Percentiles rank a stretch among this genome's conserved stretches.
Evolutionary conservation across 306 rosid genomes (phyloP).

Genomic region (Cicer arietinum): DNA sequence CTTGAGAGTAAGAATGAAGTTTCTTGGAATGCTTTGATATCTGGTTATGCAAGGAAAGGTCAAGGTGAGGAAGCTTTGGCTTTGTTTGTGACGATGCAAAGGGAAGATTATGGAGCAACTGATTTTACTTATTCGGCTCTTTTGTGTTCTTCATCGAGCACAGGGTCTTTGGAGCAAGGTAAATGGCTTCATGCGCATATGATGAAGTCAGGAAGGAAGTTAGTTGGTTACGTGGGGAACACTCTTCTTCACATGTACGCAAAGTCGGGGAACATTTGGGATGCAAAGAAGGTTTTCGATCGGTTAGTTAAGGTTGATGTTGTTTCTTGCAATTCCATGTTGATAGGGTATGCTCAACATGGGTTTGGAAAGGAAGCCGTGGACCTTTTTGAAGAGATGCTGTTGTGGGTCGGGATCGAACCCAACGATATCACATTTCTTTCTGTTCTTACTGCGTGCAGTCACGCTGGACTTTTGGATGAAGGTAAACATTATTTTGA

Average conservation of each 20-base stretch:
- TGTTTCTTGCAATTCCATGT: slow-evolving; percentile 62
- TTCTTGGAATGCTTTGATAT: slow-evolving; percentile 60
- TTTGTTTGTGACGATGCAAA: slow-evolving; percentile 52
- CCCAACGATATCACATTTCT: slow-evolving; percentile 56
- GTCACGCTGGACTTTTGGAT: slow-evolving; percentile 58
- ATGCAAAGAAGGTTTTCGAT: slow-evolving; percentile 57
- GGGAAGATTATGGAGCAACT: slow-evolving; percentile 50
- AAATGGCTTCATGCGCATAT: slow-evolving; percentile 58
- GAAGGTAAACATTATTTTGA: slow-evolving; percentile 52
- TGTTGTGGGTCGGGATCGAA: slow-evolving; percentile 44
- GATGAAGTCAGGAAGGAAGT: slow-evolving; percentile 49
- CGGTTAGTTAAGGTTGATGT: slow-evolving; percentile 46
- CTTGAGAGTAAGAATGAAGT: slow-evolving; percentile 54
- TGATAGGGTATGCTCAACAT: slow-evolving; percentile 62
- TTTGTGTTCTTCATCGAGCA: slow-evolving; percentile 44
- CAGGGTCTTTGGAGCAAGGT: slow-evolving; percentile 59
- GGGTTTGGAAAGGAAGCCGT: slow-evolving; percentile 65
- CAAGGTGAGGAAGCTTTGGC: slow-evolving; percentile 53
- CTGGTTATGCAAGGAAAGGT: slow-evolving; percentile 52
- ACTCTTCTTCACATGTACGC: slow-evolving; percentile 66
- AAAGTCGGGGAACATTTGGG: slow-evolving; percentile 56
- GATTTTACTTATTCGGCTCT: slow-evolving; percentile 56
- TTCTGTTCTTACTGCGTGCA: slow-evolving; percentile 59
- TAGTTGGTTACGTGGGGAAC: slow-evolving; percentile 57
- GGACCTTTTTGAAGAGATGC: slow-evolving; percentile 48